Evolutionary conservation across 257 asterid genomes (phyloP).

Genomic region (Solanum chiquidenum): DNA sequence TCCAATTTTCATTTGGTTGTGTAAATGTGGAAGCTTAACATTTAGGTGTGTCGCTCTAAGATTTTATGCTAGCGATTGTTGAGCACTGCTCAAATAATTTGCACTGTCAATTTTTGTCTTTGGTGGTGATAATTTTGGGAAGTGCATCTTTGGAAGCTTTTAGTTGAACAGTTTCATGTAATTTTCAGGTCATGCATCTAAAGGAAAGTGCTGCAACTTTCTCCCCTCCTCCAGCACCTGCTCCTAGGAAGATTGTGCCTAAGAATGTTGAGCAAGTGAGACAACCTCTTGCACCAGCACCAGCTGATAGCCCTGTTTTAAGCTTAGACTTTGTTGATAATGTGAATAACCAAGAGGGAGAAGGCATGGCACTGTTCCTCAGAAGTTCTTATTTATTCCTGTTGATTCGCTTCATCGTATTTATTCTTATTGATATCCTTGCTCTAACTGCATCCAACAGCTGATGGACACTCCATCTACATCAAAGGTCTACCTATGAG

Average conservation of each 20-base stretch:
- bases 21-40: neutral
- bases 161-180: neutral
- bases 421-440: neutral
- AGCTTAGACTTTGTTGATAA: conserved; percentile 33
- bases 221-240: conserved; percentile 36
- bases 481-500: conserved; percentile 64
- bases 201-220: conserved; percentile 39
- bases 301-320: conserved; percentile 29
- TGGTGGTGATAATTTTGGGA: neutral
- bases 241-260: conserved; percentile 27
- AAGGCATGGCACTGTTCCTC: conserved; percentile 22
- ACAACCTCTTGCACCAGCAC: conserved; percentile 17
- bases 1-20: neutral
- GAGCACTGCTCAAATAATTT: neutral
- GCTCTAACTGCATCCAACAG: conserved; percentile 19
- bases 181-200: conserved; percentile 61
- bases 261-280: conserved; percentile 31
- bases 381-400: neutral
- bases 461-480: conserved; percentile 64
- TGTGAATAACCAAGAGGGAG: conserved; percentile 52
- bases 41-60: neutral
- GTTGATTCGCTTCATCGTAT: neutral
- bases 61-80: neutral
- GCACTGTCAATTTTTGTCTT: neutral
- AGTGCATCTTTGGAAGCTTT: neutral